Evolutionary conservation across 768 basidiomycete genomes (phyloP), one percentile per base, ranked within the genome.

Genomic region (Termitomyces bulborhizus): DNA sequence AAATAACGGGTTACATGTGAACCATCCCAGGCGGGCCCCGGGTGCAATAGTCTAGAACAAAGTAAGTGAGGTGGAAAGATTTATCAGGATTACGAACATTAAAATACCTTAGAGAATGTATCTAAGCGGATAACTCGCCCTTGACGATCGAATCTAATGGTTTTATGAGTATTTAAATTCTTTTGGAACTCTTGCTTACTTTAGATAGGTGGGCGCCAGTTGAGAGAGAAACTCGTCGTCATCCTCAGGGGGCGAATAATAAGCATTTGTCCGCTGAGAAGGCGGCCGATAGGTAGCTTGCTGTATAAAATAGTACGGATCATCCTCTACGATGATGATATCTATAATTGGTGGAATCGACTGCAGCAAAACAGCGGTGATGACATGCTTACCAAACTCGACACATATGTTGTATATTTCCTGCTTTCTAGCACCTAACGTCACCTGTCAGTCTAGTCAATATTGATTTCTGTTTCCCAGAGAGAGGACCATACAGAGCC

Each of bases 71-170:
- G 36, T 42, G 34, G 15, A 21, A 18, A 42, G 11, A 42, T 42
- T 13, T 21, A 8, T 12, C n/a, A 42, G 18, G 21, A 12, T 13
- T 34, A 16, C 18, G 39, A 13, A 7, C 15, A 27, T 58, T 37
- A 0, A 3, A 12, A 36, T 46, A 81, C 85, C 81, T 90, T 90
- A 37, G 84, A 86, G 65, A 90, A 89, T 0, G 85, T 85, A 63
- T 93, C 92, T 36, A 93, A 70, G 3, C 90, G 85, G 55, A 95
- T 82, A 42, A 95, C 91, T 31, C 91, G 82, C 3, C 90, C 91
- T 66, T 93, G 81, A 57, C 81, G 82, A 66, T 93, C 90, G 62
- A 85, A 72, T 42, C 80, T 83, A 54, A 40, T 56, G 8, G 54
- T 16, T 1, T 47, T 21, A 21, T 21, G 6, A 9, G 3, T 4